phyloP scores from a whole-genome alignment of 2,329 filamentous ascomycete genomes.

The Fusarium sp. region DNA sequence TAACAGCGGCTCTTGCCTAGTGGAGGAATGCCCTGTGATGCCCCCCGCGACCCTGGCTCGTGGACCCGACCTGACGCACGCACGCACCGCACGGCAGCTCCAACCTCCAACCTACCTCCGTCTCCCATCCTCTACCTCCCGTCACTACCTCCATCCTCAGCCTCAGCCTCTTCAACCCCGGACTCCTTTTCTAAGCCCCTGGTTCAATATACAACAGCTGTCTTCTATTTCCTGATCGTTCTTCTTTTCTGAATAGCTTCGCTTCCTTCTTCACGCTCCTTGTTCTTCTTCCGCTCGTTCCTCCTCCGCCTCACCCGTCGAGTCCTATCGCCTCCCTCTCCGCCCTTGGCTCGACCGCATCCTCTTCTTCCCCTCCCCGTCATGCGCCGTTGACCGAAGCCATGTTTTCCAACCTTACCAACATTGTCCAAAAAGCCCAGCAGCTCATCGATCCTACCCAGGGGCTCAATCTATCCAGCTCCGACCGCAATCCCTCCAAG shows the following conservation, averaged over 20 bases:
- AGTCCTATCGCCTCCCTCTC: constrained; percentile 19
- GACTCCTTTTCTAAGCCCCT: constrained; percentile 8
- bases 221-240: constrained; percentile 1
- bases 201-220: constrained; percentile 1
- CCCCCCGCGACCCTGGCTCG: constrained; percentile 24
- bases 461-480: constrained; percentile 73
- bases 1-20: constrained; percentile 25
- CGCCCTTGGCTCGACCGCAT: constrained; percentile 23
- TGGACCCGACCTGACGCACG: constrained; percentile 27
- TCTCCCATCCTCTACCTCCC: constrained; percentile 16
- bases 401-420: constrained; percentile 71
- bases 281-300: background rate
- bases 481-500: constrained; percentile 86
- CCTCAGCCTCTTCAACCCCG: constrained; percentile 23
- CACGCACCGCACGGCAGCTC: constrained; percentile 16
- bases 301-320: constrained; percentile 18
- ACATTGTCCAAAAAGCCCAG: constrained; percentile 93
- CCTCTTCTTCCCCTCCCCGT: constrained; percentile 40
- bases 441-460: constrained; percentile 91
- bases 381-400: constrained; percentile 53
- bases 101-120: constrained; percentile 16
- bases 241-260: background rate
- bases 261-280: background rate
- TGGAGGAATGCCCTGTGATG: constrained; percentile 32
- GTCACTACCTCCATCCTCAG: constrained; percentile 15